Base-by-base conservation (phyloP, 2,329 filamentous ascomycete genomes). In the Phaeophleospora eucalypticola region DNA sequence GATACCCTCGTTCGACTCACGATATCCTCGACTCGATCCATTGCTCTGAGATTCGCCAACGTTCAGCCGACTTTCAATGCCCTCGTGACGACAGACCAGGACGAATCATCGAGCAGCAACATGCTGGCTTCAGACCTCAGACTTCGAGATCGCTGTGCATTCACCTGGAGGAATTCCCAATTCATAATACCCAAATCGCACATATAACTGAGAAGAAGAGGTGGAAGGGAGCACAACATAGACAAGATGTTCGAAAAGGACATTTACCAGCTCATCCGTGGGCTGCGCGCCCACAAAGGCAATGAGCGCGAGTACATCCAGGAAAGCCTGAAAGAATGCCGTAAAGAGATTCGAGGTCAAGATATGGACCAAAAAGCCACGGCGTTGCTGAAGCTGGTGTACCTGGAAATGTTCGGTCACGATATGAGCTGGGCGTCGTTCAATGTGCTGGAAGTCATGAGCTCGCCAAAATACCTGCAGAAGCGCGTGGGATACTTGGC, bases 351-450 rank as follows among this genome's bases (percentile, higher is more conserved):
- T 66, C 86, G 85, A 66, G 86, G 87, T 58, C 86, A 91, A 71
- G 93, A 98, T 70, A 93, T 96, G 86, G 90, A 97, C 72, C 80
- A 95, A 70, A 98, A 98, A 76, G 90, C 93, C 16, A 97, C 89
- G 27, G 93, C 93, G 37, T 78, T 98, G 44, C 76, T 98, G 63
- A 98, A 98, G 75, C 80, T 98, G 60, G 85, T 96, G 43, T 98
- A 98, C 68, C 81, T 98, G 57, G 93, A 98, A 68, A 98, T 98
- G 93, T 90, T 97, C 59, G 93, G 93, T 12, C 87, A 97, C 67
- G 93, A 97, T 70, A 98, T 98, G 93, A 96, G 91, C 2, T 98
- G 93, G 93, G 93, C 93, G 3, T 90, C 90, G 10, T 98, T 98
- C 71, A 88, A 98, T 67, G 91, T 97, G 43, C 83, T 98, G 39